Conservation (phyloP, 768 basidiomycete genomes). For the Lactarius quietus region DNA sequence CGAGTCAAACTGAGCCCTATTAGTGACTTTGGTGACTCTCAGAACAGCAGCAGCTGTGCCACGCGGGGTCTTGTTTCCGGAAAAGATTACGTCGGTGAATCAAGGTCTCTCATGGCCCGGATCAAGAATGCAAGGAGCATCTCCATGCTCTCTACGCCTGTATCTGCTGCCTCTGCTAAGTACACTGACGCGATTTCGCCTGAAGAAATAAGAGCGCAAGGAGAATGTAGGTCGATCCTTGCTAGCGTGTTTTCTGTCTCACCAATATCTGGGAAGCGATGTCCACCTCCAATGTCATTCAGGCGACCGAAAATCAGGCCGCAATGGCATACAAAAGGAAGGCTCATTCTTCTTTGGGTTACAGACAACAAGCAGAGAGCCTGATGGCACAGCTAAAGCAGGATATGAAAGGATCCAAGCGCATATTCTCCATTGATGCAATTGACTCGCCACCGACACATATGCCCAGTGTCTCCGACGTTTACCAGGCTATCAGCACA, state of each 20-base stretch:
- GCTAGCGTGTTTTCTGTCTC: background rate
- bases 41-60: conserved; percentile 43
- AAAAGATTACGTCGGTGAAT: conserved; percentile 76
- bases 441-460: conserved; percentile 43
- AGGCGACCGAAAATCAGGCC: background rate
- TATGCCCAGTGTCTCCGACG: conserved; percentile 2
- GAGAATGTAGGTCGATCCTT: background rate
- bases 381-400: conserved; percentile 85
- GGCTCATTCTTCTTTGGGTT: conserved; percentile 58
- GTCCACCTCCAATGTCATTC: background rate
- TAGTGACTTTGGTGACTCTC: conserved; percentile 54
- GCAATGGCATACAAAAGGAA: conserved; percentile 32
- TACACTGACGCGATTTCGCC: background rate
- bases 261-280: background rate
- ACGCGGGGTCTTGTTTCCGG: conserved; percentile 49
- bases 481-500: background rate
- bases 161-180: conserved; percentile 38
- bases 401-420: conserved; percentile 72
- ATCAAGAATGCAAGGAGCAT: conserved; percentile 76
- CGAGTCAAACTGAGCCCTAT: conserved; percentile 74
- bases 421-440: conserved; percentile 65
- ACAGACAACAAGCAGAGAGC: conserved; percentile 71
- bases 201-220: background rate
- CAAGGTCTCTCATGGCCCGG: conserved; percentile 71
- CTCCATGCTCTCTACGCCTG: conserved; percentile 66